A percentile compares a stretch with the other conserved stretches of the same genome.
Evolutionary conservation across 2,329 filamentous ascomycete genomes (phyloP).

Genomic region (Hysterium pulicare): DNA sequence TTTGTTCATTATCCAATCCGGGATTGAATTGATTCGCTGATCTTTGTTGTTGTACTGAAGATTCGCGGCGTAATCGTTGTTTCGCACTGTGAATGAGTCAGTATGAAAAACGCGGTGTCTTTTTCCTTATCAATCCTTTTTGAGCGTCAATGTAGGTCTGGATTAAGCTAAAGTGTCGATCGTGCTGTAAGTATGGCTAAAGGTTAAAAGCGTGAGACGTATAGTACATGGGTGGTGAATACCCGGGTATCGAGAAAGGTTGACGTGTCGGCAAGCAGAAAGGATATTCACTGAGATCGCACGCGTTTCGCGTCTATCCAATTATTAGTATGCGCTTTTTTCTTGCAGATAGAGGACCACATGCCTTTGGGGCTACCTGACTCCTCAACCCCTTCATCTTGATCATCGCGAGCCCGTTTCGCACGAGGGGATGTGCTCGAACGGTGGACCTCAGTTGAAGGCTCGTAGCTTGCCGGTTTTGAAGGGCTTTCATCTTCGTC

Average conservation of each 20-base stretch:
- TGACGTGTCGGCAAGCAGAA: no score
- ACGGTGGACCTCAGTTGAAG: not conserved
- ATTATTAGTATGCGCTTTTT: not conserved
- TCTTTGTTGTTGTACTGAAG: no score
- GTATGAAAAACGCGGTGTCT: no score
- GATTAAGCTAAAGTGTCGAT: not conserved
- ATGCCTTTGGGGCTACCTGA: constrained; percentile 9
- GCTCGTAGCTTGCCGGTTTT: constrained; percentile 1
- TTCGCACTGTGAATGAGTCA: no score
- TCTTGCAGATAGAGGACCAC: not conserved
- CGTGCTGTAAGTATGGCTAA: not conserved
- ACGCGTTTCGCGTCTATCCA: constrained; percentile 1
- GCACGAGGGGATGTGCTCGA: constrained; percentile 7
- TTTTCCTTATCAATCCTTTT: no score
- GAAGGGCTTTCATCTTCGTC: constrained; percentile 6
- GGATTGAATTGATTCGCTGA: no score
- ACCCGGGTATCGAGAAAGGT: no score
- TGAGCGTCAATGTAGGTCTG: no score
- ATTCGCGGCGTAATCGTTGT: no score
- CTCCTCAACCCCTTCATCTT: constrained; percentile 7
- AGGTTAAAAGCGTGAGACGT: not conserved
- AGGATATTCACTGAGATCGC: no score
- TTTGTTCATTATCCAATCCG: no score
- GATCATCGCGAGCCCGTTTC: constrained; percentile 12
- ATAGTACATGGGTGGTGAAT: not conserved